These are phyloP conservation scores for Hepatocystis sp. DNA, from an alignment of 169 alveolate genomes.

Conservation along the genomic window DNA sequence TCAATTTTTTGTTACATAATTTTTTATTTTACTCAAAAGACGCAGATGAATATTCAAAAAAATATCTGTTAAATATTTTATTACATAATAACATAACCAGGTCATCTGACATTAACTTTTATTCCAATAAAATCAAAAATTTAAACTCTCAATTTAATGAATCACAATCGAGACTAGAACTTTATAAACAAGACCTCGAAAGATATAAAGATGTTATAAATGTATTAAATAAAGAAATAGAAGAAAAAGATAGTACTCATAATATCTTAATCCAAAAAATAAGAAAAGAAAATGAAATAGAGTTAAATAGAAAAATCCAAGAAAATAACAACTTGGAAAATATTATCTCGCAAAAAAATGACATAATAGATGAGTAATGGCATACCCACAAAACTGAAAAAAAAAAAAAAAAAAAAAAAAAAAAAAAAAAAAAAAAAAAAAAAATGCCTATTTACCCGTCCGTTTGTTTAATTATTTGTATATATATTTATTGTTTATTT, in stretches of 20 bases:
- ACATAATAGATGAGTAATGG: slow-evolving; percentile 74
- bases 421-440: slow-evolving; percentile 22
- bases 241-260: slow-evolving; percentile 70
- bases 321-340: slow-evolving; percentile 74
- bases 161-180: slow-evolving; percentile 73
- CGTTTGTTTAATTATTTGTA: too few relatives aligned
- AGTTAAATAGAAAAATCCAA: slow-evolving; percentile 66
- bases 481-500: neutral
- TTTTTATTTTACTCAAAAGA: slow-evolving; percentile 75
- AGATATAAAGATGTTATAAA: slow-evolving; percentile 76
- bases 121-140: slow-evolving; percentile 75
- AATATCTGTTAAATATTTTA: slow-evolving; percentile 68
- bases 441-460: neutral
- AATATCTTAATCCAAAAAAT: slow-evolving; percentile 71
- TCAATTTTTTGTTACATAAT: slow-evolving; percentile 74
- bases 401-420: slow-evolving; percentile 14
- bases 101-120: slow-evolving; percentile 76
- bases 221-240: slow-evolving; percentile 76
- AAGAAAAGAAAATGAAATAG: slow-evolving; percentile 74
- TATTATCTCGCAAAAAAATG: slow-evolving; percentile 76
- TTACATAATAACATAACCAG: slow-evolving; percentile 74
- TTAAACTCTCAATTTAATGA: slow-evolving; percentile 74
- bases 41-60: slow-evolving; percentile 77
- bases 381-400: too few relatives aligned
- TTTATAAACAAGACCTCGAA: slow-evolving; percentile 76